phyloP scores from a whole-genome alignment of 2,329 filamentous ascomycete species.

The Penicillium sp. region DNA sequence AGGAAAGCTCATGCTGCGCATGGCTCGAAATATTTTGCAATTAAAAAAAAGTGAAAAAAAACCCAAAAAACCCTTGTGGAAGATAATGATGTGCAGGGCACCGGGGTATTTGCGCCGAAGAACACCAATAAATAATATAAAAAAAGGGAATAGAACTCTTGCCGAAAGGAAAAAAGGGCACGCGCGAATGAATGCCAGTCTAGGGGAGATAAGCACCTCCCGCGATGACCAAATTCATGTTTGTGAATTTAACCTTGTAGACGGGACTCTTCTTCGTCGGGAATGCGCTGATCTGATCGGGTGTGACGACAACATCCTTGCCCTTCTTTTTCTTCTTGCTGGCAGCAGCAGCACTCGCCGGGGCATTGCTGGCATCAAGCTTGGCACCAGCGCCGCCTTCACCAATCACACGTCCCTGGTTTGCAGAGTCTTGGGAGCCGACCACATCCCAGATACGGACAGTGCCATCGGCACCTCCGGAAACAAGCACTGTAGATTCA shows the following conservation, averaged over 20 bases:
- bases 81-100: not conserved
- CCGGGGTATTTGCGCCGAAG: slow-evolving; percentile 16
- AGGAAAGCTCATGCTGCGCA: not conserved
- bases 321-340: slow-evolving; percentile 57
- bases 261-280: slow-evolving; percentile 94
- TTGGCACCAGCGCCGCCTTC: slow-evolving; percentile 47
- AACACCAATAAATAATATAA: not conserved
- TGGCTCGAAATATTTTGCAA: not conserved
- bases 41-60: not conserved
- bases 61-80: not conserved
- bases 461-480: slow-evolving; percentile 84
- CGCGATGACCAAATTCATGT: slow-evolving; percentile 89
- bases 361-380: slow-evolving; percentile 48
- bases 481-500: slow-evolving; percentile 84
- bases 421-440: slow-evolving; percentile 53
- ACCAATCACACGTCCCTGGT: slow-evolving; percentile 48
- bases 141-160: not conserved
- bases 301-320: slow-evolving; percentile 83
- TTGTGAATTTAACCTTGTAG: slow-evolving; percentile 85
- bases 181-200: not conserved
- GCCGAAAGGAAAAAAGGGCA: too few relatives aligned
- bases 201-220: slow-evolving; percentile 63
- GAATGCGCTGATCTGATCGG: slow-evolving; percentile 92
- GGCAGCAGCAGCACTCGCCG: slow-evolving; percentile 43
- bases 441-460: slow-evolving; percentile 91